Conservation (phyloP, 2,329 filamentous ascomycete genomes). For the Penicillium verrucosum region DNA sequence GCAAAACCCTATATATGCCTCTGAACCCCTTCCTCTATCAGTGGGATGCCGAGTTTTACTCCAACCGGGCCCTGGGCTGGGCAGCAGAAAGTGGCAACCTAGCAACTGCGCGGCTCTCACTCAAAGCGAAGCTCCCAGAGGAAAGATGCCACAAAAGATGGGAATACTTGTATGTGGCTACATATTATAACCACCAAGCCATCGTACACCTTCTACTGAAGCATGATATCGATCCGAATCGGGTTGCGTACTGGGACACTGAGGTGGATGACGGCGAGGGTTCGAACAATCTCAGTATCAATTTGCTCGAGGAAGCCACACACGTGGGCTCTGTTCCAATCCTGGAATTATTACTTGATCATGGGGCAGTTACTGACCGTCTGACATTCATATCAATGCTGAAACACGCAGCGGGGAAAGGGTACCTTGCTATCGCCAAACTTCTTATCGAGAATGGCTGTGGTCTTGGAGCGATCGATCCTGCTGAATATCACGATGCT, state of each 20-base stretch:
- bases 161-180: not conserved
- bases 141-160: not conserved
- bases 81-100: not conserved
- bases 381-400: not conserved
- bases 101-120: not conserved
- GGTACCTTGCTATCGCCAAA: not conserved
- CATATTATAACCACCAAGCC: not conserved
- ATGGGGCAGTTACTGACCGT: not conserved
- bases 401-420: not conserved
- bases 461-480: not conserved
- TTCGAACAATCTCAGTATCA: no score
- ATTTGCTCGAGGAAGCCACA: no score
- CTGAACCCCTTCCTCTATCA: not conserved
- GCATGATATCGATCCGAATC: not conserved
- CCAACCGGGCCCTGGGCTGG: not conserved
- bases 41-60: not conserved
- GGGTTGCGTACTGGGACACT: not conserved
- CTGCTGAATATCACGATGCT: not conserved
- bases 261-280: not conserved
- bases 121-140: not conserved
- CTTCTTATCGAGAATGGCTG: not conserved
- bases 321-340: no score
- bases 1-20: not conserved
- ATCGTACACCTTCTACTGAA: not conserved
- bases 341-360: not conserved